A percentile compares a stretch with the other conserved stretches of the same genome.
Evolutionary conservation across 176 grass and related monocot species (phyloP).

Genomic region (Carex myosuroides): DNA sequence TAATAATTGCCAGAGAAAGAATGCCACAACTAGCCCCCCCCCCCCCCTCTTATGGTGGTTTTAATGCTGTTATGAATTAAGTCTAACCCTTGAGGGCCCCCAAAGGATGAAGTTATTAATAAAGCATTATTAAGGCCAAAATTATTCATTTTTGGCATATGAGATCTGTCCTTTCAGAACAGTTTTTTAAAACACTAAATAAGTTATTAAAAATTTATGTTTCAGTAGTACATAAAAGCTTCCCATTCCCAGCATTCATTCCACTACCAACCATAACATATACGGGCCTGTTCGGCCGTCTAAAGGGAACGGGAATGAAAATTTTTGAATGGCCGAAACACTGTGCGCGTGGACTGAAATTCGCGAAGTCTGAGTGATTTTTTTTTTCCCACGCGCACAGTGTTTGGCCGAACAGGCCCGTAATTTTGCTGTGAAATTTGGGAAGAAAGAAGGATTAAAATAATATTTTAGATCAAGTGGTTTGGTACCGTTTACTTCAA

Average conservation of each 20-base stretch:
- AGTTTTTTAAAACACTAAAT: background rate
- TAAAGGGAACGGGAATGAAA: too few relatives aligned
- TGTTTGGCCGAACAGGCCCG: too few relatives aligned
- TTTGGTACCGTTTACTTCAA: background rate
- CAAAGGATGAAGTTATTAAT: constrained; percentile 9
- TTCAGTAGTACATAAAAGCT: background rate
- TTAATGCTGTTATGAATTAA: background rate
- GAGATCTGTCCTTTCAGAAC: background rate
- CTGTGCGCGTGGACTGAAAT: too few relatives aligned
- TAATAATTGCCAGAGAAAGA: constrained; percentile 16
- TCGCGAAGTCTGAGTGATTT: too few relatives aligned
- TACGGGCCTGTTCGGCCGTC: too few relatives aligned
- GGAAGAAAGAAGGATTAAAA: background rate
- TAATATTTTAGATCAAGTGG: background rate
- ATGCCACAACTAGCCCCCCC: background rate
- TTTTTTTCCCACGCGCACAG: too few relatives aligned
- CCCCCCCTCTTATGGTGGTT: background rate
- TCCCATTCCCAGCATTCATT: background rate
- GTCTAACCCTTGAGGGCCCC: background rate
- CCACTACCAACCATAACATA: constrained; percentile 3
- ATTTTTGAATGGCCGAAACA: too few relatives aligned
- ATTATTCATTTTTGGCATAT: background rate
- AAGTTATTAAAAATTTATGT: background rate
- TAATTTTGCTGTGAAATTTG: background rate
- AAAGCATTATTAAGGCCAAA: constrained; percentile 16